phyloP scores from a whole-genome alignment of 345 rosid genomes.

The Brassica juncea region DNA sequence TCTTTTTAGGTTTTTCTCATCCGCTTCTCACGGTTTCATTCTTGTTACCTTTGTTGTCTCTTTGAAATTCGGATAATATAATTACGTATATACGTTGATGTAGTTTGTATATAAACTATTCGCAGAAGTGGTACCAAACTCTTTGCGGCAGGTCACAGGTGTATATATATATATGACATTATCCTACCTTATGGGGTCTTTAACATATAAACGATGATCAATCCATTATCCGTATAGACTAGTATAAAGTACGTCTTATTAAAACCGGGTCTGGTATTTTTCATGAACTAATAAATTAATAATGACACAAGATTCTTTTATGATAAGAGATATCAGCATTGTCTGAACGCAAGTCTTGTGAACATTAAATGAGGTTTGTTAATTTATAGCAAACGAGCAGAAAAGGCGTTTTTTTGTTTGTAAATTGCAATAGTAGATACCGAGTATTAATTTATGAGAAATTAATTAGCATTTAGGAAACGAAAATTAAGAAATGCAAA shows the following conservation, averaged over 20 bases:
- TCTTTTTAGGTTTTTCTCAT: no score
- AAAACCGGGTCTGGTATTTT: background rate
- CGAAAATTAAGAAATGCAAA: background rate
- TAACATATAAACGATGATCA: background rate
- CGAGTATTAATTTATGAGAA: background rate
- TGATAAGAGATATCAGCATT: constrained; percentile 4
- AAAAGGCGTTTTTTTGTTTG: background rate
- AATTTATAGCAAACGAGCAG: constrained; percentile 5
- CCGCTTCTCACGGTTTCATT: no score
- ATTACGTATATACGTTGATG: no score
- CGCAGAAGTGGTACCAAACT: no score
- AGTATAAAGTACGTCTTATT: background rate
- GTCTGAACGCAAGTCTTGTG: constrained; percentile 4
- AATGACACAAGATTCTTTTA: background rate
- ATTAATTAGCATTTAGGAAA: background rate
- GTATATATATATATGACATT: background rate
- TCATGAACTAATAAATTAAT: background rate
- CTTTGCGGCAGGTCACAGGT: background rate
- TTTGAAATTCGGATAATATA: no score
- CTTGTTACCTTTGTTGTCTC: no score
- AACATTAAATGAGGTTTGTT: constrained; percentile 21
- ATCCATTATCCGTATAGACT: background rate
- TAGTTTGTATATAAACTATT: no score
- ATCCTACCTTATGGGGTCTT: background rate
- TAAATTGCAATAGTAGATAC: background rate